Evolutionary conservation across 441 rosid species (phyloP), one percentile per base, ranked within the genome.

Genomic region (Mallotus repandus): DNA sequence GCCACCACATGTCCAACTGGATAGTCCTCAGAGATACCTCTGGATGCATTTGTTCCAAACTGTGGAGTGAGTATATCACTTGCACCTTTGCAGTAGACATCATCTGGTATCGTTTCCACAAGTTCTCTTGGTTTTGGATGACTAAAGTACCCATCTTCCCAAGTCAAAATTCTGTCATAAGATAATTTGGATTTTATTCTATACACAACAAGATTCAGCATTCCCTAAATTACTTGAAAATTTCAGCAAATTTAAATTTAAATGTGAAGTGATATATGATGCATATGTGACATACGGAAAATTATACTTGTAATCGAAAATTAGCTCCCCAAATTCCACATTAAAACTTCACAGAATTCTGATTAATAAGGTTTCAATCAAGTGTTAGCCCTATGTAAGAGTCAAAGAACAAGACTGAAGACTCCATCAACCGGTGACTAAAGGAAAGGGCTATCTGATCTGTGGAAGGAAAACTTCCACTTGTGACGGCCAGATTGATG

Each of bases 81-180:
- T 19, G 69, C 63, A 62, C 61, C 74, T 56, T 35, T 75, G 55
- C 63, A 69, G 70, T 14, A 75, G 43, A 59, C 67, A 63, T 68
- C 81, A 48, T 63, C 66, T 0, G 76, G 55, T 32, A 70, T 54
- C 57, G 29, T 66, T 56, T 41, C 81, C 18, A 41, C 12, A 1
- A 77, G 54, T 68, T 72, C 72, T 64, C 80, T 55, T 71, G 83
- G 82, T 76, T 71, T 75, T 69, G 77, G 78, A 74, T 77, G 69
- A 65, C 71, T 80, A 70, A 66, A 81, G 69, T 75, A 78, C 21
- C 88, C 89, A 74, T 89, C 90, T 79, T 88, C 88, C 89, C 89
- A 88, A 63, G 77, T 85, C 78, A 89, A 82, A 66, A 74, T 59
- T 87, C 94, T 87, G 86, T 62, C 71, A 78, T 18, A 52, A 71